Percentiles rank a stretch among this genome's conserved stretches.
Conservation (phyloP, 306 rosid genomes). For the Medicago truncatula region DNA sequence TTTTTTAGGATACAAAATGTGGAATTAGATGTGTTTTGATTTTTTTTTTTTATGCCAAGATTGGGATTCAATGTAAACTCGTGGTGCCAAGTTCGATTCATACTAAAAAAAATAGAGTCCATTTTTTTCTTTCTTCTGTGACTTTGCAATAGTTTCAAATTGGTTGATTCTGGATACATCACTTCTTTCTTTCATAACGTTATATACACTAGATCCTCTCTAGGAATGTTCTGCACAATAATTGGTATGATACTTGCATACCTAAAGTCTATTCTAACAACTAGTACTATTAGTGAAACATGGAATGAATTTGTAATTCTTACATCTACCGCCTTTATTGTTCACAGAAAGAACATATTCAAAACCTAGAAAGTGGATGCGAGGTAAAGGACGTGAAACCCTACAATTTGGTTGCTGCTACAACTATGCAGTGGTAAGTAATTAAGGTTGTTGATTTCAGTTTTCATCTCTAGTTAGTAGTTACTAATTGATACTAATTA, state of each 20-base stretch:
- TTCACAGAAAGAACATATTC: slow-evolving; percentile 61
- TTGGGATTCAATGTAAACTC: no score
- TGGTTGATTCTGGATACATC: background rate
- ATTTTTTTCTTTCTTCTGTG: background rate
- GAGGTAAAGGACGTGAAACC: slow-evolving; percentile 70
- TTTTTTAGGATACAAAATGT: background rate
- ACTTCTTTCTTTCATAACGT: background rate
- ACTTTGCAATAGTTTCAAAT: background rate
- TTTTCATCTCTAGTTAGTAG: background rate
- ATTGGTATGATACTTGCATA: background rate
- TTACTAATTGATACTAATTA: background rate
- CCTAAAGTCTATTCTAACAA: background rate
- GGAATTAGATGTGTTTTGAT: background rate
- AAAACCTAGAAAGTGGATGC: slow-evolving; percentile 74
- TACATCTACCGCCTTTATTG: slow-evolving; percentile 29
- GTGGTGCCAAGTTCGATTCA: no score
- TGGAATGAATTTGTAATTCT: slow-evolving; percentile 13
- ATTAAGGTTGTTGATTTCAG: background rate
- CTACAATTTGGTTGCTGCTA: slow-evolving; percentile 76
- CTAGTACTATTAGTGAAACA: background rate
- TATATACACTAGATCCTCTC: background rate
- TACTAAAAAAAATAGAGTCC: no score
- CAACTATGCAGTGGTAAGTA: slow-evolving; percentile 62
- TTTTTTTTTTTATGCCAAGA: background rate
- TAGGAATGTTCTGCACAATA: background rate